Base-by-base conservation (phyloP, 1,284 basidiomycete genomes). In the Hemileia vastatrix region DNA sequence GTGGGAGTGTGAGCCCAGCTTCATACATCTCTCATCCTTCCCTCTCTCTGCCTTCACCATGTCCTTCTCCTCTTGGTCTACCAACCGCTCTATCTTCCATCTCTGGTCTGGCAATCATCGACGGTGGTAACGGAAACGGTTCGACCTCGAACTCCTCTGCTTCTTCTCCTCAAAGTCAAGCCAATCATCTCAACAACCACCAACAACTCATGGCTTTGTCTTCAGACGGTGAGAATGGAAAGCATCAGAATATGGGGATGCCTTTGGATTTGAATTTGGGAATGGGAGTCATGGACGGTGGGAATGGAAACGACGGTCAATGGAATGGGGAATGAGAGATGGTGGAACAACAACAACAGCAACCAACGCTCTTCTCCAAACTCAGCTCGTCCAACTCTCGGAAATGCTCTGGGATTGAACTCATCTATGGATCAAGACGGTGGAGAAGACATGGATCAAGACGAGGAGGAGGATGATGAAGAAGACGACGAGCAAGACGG, bases 201-300 rank as follows among this genome's bases (percentile, higher is more conserved):
- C 57, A 63, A 11, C 60, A 66, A 45, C 9, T 56, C 18, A 23
- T 15, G 27, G 6, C 15, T 15, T 21, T 63, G 2, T 54, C 65
- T 0, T 66, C 66, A 43, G 65, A 69, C n/a, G 61, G 61, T n/a
- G 65, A 65, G 6, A 65, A 68, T 44, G 68, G 69, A 54, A 64
- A 64, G 0, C 69, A 67, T 5, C 69, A 68, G 31, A 27, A 27
- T 27, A 70, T 71, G 69, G 36, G 36, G 15, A 40, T 40, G 36
- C 36, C 36, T 40, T 15, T 40, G 36, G 36, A 40, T 9, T 40
- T 40, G 36, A 40, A 40, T 15, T 15, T 40, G 36, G 27, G 27
- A 27, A 27, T 27, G 27, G 27, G 27, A 27, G 27, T 27, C 27
- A 40, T 40, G 36, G 36, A 40, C 8, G 36, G 36, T 11, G 8